Evolutionary conservation across 2,329 filamentous ascomycete genomes (phyloP).

Genomic region (Aspergillus sp.): DNA sequence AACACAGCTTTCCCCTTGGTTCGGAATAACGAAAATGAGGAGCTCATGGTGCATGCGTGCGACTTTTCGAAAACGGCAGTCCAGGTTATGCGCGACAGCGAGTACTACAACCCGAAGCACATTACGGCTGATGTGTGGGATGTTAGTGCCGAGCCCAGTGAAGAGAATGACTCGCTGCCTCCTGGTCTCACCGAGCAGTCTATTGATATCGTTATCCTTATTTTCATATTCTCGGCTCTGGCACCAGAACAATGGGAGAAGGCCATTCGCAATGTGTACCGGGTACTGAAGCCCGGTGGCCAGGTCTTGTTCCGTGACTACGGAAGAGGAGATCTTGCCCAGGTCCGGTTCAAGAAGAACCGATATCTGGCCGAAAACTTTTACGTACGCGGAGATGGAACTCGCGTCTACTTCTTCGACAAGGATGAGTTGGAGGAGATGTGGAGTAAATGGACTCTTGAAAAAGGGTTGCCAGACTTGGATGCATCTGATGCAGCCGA

Average conservation of each 20-base stretch:
- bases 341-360: constrained; percentile 95
- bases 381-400: constrained; percentile 93
- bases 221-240: constrained; percentile 96
- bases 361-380: constrained; percentile 96
- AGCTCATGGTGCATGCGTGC: constrained; percentile 84
- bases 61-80: constrained; percentile 96
- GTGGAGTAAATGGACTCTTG: constrained; percentile 61
- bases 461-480: constrained; percentile 29
- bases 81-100: constrained; percentile 81
- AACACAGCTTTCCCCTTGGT: constrained; percentile 95
- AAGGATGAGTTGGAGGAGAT: constrained; percentile 76
- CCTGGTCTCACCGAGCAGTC: constrained; percentile 73
- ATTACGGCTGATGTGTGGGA: constrained; percentile 97
- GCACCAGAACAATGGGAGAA: constrained; percentile 80
- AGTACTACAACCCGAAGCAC: constrained; percentile 67
- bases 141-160: constrained; percentile 61
- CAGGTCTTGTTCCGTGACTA: constrained; percentile 95
- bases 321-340: constrained; percentile 89
- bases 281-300: constrained; percentile 87
- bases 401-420: constrained; percentile 96
- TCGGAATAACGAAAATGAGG: constrained; percentile 76
- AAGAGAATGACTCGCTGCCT: constrained; percentile 59
- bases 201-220: constrained; percentile 89
- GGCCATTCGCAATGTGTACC: constrained; percentile 77
- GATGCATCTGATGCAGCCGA: not conserved